These are phyloP conservation scores for Beauveria scarabaeidicola DNA, from an alignment of 2,329 filamentous ascomycete genomes.

Conservation along the genomic window DNA sequence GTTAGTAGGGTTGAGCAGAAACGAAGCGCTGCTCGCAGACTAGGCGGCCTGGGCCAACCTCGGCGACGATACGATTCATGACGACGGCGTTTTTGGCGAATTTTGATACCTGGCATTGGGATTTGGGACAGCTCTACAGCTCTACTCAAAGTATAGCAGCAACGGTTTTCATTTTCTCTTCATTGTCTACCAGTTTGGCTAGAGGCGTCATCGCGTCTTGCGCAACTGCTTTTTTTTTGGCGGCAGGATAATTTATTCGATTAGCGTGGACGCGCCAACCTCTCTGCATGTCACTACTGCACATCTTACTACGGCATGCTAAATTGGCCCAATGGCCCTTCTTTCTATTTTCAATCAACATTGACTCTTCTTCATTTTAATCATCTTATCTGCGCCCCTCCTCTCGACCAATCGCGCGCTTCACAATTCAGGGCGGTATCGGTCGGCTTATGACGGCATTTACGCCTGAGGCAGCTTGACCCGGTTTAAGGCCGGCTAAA, in stretches of 20 bases:
- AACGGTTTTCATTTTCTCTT: background rate
- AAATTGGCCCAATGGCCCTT: background rate
- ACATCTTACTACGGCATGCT: background rate
- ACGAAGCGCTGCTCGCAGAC: constrained; percentile 10
- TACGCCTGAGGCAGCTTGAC: constrained; percentile 17
- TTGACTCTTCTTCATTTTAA: background rate
- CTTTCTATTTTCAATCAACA: background rate
- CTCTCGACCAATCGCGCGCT: background rate
- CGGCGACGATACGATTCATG: constrained; percentile 6
- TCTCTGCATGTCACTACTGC: background rate
- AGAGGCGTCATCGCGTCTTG: background rate
- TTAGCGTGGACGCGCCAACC: background rate
- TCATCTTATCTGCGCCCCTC: background rate
- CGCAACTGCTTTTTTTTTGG: background rate
- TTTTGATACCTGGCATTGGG: constrained; percentile 10
- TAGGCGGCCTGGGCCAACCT: background rate
- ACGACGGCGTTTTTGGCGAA: constrained; percentile 9
- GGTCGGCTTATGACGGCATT: constrained; percentile 21
- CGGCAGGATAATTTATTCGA: background rate
- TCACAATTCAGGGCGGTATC: constrained; percentile 1
- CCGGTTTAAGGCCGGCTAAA: constrained; percentile 14
- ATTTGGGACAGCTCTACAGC: background rate
- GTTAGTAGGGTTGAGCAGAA: constrained; percentile 19
- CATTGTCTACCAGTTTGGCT: background rate
- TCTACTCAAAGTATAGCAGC: background rate